A percentile compares a stretch with the other conserved stretches of the same genome.
Conservation (phyloP, 176 grass and related monocot species). For the Oropetium thomaeum region DNA sequence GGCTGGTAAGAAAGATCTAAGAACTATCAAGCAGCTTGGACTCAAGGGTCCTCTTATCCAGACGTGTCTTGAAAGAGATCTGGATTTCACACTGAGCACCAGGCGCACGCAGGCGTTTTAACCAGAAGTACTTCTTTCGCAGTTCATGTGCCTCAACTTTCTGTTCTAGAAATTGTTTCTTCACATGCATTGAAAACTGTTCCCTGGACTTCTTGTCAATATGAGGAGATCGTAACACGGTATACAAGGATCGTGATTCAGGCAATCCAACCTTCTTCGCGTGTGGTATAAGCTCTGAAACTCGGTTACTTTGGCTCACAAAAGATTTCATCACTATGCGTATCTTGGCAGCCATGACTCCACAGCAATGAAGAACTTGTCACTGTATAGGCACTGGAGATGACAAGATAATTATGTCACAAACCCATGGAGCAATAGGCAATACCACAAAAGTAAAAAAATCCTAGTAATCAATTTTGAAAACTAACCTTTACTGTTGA, state of each 20-base stretch:
- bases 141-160: constrained; percentile 27
- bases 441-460: neutral
- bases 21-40: constrained; percentile 2
- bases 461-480: neutral
- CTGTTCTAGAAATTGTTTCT: constrained; percentile 43
- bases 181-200: constrained; percentile 51
- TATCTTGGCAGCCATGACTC: constrained; percentile 46
- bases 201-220: constrained; percentile 74
- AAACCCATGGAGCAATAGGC: neutral
- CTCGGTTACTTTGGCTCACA: constrained; percentile 37
- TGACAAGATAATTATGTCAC: neutral
- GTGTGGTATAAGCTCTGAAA: constrained; percentile 33
- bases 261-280: constrained; percentile 43
- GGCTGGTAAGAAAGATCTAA: neutral
- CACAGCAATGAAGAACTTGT: neutral
- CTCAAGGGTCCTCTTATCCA: constrained; percentile 26
- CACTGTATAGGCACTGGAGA: neutral
- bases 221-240: constrained; percentile 60
- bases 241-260: constrained; percentile 42
- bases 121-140: constrained; percentile 51
- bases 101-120: constrained; percentile 41
- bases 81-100: constrained; percentile 55
- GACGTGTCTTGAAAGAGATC: constrained; percentile 49
- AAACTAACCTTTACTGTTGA: neutral
- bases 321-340: constrained; percentile 60